phyloP scores from a whole-genome alignment of 805 yeast genomes.

The Maudiozyma barnettii region DNA sequence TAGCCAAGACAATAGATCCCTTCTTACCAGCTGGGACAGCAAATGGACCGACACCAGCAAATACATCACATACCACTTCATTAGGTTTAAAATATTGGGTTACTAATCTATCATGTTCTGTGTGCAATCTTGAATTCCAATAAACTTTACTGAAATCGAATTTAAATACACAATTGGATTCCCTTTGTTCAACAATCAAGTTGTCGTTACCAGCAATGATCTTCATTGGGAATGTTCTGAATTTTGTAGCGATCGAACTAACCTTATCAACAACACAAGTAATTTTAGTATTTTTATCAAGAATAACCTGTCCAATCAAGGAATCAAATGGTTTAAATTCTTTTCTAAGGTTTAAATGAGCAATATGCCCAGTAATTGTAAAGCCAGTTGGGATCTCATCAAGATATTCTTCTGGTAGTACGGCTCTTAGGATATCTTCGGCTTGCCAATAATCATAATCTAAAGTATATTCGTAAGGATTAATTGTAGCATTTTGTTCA shows the following conservation, averaged over 20 bases:
- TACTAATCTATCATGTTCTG: conserved; percentile 84
- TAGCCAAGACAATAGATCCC: conserved; percentile 71
- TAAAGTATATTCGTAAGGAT: conserved; percentile 46
- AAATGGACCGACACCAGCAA: conserved; percentile 99
- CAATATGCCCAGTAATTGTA: conserved; percentile 90
- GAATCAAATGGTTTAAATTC: conserved; percentile 75
- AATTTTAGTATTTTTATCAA: conserved; percentile 72
- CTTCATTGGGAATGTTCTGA: conserved; percentile 89
- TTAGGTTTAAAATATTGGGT: conserved; percentile 45
- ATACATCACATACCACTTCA: conserved; percentile 83
- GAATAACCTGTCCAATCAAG: conserved; percentile 79
- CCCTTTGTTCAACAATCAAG: conserved; percentile 71
- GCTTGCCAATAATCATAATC: conserved; percentile 79
- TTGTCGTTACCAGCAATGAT: conserved; percentile 73
- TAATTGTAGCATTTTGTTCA: conserved; percentile 38
- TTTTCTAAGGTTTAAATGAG: conserved; percentile 78
- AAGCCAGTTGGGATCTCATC: conserved; percentile 84
- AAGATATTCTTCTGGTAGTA: conserved; percentile 57
- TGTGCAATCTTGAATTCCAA: conserved; percentile 92
- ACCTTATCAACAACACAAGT: conserved; percentile 88
- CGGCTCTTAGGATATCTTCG: conserved; percentile 72
- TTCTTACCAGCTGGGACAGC: conserved; percentile 92
- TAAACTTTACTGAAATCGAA: conserved; percentile 92
- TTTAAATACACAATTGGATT: conserved; percentile 72
- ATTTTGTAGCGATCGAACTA: conserved; percentile 76